Percentiles rank a stretch among this genome's conserved stretches.
These are phyloP conservation scores for Ophiocordyceps camponoti-rufipedis DNA, from an alignment of 2,329 filamentous ascomycete species.

Conservation along the genomic window DNA sequence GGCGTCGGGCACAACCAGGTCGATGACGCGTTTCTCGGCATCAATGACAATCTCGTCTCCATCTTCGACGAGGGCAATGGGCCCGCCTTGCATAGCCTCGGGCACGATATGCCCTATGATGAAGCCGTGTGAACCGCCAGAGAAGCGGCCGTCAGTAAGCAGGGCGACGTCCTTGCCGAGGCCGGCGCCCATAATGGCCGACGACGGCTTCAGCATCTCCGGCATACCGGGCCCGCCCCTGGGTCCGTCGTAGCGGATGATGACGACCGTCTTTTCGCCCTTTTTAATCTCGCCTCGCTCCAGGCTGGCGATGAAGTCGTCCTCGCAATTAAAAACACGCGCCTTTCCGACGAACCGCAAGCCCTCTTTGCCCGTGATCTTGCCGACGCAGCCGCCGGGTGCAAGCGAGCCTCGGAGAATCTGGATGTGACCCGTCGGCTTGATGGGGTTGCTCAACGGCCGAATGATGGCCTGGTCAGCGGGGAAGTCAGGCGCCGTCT, in stretches of 20 bases:
- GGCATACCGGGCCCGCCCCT: slow-evolving; percentile 92
- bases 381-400: slow-evolving; percentile 73
- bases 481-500: slow-evolving; percentile 54
- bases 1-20: slow-evolving; percentile 48
- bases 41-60: slow-evolving; percentile 72
- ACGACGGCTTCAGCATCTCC: slow-evolving; percentile 85
- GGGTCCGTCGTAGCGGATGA: slow-evolving; percentile 86
- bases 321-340: slow-evolving; percentile 68
- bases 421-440: slow-evolving; percentile 72
- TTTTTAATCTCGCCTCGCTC: slow-evolving; percentile 63
- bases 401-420: slow-evolving; percentile 75
- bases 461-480: slow-evolving; percentile 69
- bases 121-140: slow-evolving; percentile 71
- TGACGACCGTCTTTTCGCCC: slow-evolving; percentile 73
- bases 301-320: slow-evolving; percentile 60
- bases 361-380: slow-evolving; percentile 93
- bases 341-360: slow-evolving; percentile 65
- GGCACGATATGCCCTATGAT: slow-evolving; percentile 77
- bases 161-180: slow-evolving; percentile 60
- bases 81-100: slow-evolving; percentile 71
- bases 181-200: slow-evolving; percentile 80
- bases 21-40: slow-evolving; percentile 50
- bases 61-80: slow-evolving; percentile 65
- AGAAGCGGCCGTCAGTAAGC: slow-evolving; percentile 59
- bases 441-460: slow-evolving; percentile 67